Conservation (phyloP, 2,329 filamentous ascomycete genomes). For the Tetracladium maxilliforme region DNA sequence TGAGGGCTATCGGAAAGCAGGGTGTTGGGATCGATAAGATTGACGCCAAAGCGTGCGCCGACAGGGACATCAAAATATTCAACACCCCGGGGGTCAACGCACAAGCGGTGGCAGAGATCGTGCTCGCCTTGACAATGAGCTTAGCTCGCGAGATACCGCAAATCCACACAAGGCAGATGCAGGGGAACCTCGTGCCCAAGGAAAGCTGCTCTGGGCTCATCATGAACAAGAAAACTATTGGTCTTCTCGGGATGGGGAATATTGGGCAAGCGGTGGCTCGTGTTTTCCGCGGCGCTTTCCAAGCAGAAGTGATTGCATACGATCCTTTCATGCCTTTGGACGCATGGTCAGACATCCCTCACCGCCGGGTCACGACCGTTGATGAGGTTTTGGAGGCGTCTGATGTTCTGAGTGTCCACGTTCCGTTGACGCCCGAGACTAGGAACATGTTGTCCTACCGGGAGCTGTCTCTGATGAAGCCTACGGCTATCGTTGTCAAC, state of each 20-base stretch:
- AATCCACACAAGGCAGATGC: conserved; percentile 8
- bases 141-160: conserved; percentile 15
- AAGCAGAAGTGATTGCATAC: conserved; percentile 15
- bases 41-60: no score
- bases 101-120: no score
- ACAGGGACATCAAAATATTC: no score
- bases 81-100: no score
- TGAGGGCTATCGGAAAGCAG: conserved; percentile 14
- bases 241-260: conserved; percentile 21
- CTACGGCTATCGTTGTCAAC: conserved; percentile 15
- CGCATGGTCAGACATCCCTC: conserved; percentile 10
- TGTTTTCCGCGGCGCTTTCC: conserved; percentile 17
- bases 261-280: conserved; percentile 17
- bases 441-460: conserved; percentile 13
- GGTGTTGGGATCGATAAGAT: no score
- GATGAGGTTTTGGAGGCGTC: conserved; percentile 14
- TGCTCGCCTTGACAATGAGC: no score
- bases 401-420: conserved; percentile 19
- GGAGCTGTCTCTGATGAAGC: conserved; percentile 13
- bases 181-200: conserved; percentile 10
- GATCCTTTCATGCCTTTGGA: conserved; percentile 15
- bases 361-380: conserved; percentile 11
- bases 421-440: no score
- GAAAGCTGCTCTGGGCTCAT: conserved; percentile 13
- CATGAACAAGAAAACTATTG: conserved; percentile 16